Base-by-base conservation (phyloP, 1,139 yeast species). In the Hansenula lynferdii region DNA sequence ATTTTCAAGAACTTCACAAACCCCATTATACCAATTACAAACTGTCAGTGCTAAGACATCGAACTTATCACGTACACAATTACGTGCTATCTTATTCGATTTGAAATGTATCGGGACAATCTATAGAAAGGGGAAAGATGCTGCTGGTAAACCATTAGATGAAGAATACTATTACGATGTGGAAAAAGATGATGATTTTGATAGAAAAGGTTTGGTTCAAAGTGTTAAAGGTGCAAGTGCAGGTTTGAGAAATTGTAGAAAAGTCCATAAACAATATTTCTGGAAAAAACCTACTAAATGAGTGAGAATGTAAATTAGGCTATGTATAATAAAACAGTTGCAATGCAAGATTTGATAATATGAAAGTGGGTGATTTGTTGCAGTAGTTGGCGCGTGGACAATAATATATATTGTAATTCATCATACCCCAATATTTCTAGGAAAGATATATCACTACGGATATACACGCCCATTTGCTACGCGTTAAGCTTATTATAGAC, bases 91-190 rank as follows among this genome's bases (percentile, higher is more conserved):
- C 12, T 34, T 64, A 46, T 50, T 58, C 35, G 41, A 51, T 28
- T 50, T 59, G 41, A 44, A 47, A 28, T 82, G 94, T 51, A 74
- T 90, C 41, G 97, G 97, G 12, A 81, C 85, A 10, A 89, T 92
- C 46, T 75, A 79, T 52, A 81, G 97, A 59, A 72, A 75, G 44
- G 97, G 97, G 37, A 90, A 87, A 59, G 97, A 92, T 62, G 97
- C 97, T 5, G 95, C 97, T 3, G 97, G 97, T 12, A 86, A 87
- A 59, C 87, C 87, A 6, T 69, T 92, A 47, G 97, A 90, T 49
- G 95, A 87, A 56, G 97, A 92, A 60, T 92, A 86, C 56, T 92
- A 87, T 59, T 92, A 92, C 54, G 79, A 84, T 45, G 81, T 90
- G 5, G 97, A 87, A 51, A 73, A 80, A 38, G 98, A 92, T 59